Conservation (phyloP, 257 asterid species). For the Forsythia viridissima region DNA sequence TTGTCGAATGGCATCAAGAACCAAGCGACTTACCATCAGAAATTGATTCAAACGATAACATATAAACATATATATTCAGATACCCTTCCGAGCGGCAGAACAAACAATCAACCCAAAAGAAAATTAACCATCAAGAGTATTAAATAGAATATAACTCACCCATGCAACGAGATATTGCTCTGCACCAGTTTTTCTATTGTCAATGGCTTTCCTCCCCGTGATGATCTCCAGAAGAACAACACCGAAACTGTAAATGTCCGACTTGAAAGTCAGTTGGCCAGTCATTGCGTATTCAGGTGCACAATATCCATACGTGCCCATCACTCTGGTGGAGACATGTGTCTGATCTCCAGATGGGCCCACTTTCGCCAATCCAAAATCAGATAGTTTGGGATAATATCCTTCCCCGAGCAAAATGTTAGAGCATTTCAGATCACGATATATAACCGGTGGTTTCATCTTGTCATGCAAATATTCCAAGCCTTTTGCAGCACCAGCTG, state of each 20-base stretch:
- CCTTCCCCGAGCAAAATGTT: constrained; percentile 50
- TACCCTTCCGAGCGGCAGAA: neutral
- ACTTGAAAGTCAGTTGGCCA: constrained; percentile 52
- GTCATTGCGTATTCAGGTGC: constrained; percentile 57
- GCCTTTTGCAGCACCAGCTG: constrained; percentile 54
- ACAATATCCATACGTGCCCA: constrained; percentile 56
- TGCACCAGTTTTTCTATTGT: constrained; percentile 20
- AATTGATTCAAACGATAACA: too few relatives aligned
- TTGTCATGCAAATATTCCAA: constrained; percentile 46
- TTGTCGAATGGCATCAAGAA: too few relatives aligned
- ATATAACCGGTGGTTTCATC: constrained; percentile 50
- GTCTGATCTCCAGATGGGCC: constrained; percentile 46
- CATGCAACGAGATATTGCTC: constrained; percentile 43
- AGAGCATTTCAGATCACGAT: constrained; percentile 56
- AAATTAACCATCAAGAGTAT: neutral
- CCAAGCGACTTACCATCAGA: too few relatives aligned
- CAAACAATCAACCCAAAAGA: neutral
- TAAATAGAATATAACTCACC: constrained; percentile 28
- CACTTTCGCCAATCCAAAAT: constrained; percentile 52
- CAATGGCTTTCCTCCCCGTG: constrained; percentile 43
- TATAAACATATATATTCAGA: too few relatives aligned
- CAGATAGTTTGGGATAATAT: constrained; percentile 41
- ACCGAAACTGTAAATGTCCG: constrained; percentile 52
- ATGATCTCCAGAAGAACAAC: constrained; percentile 49
- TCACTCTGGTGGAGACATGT: constrained; percentile 51